Base-by-base conservation (phyloP, 768 basidiomycete genomes). In the Vararia minispora region DNA sequence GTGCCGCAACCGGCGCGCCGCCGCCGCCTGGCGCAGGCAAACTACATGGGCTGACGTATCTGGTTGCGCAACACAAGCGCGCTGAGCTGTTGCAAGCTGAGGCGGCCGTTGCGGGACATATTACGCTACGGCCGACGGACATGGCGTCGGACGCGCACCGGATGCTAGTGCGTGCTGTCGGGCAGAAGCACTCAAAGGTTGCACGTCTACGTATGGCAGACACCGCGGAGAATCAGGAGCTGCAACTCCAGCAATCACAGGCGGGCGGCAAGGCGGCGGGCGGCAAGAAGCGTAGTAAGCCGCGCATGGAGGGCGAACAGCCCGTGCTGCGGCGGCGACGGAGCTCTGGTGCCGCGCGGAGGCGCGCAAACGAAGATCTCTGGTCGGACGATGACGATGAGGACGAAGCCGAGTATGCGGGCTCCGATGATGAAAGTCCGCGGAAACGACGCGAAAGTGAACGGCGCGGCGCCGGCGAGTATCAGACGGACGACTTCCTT, bases 131-230 rank as follows among this genome's bases (percentile, higher is more conserved):
- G 3, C 90, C 90, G 3, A 84, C 86, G 3, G 82, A 84, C 42
- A 89, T 91, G 81, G 81, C 89, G 54, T 84, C 82, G 4, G 81
- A 85, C 58, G 86, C 86, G 11, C 89, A 94, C 57, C 75, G 83
- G 35, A 81, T 87, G 74, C 69, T 92, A 27, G 90, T 89, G 6
- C 77, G 80, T 26, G 79, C 85, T 27, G 85, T 90, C 6, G 83
- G 81, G 23, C 83, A 89, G 52, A 81, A 82, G 57, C 82, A 91
- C 59, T 80, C 68, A 58, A 85, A 85, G 53, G 72, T 82, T 16
- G 79, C 86, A 4, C 74, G 80, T 36, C 66, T 87, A 46, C 76
- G 78, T 45, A 78, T 88, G 68, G 80, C 76, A 1, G 75, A 79
- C n/a, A 84, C 85, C 28, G 81, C 81, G 3, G 79, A 78, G 55